Percentiles rank a stretch among this genome's conserved stretches.
Evolutionary conservation across 78 protist species (phyloP).

Genomic region (Capsaspora owczarzaki): DNA sequence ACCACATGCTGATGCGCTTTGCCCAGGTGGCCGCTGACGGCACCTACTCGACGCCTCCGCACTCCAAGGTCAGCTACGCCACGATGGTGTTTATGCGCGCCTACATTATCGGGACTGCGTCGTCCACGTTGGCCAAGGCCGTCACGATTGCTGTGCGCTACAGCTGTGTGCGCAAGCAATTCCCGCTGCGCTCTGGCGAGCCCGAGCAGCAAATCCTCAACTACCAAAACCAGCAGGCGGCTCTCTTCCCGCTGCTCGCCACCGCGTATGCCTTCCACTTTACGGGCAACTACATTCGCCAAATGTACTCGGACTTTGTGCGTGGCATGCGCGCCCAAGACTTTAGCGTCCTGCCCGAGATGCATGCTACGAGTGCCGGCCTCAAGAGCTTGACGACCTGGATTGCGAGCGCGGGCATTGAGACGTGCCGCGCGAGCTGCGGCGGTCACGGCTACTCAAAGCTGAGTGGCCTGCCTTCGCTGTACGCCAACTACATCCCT

Average conservation of each 20-base stretch:
- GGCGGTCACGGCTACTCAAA: constrained; percentile 65
- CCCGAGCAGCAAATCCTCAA: constrained; percentile 33
- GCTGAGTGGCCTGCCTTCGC: background rate
- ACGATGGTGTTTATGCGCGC: constrained; percentile 45
- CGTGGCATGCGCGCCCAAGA: background rate
- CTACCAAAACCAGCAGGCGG: constrained; percentile 33
- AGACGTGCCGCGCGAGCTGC: constrained; percentile 30
- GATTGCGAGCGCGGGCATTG: constrained; percentile 41
- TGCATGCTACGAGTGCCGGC: constrained; percentile 67
- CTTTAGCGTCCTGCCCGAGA: constrained; percentile 33
- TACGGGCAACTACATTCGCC: constrained; percentile 5
- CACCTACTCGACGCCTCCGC: constrained; percentile 48
- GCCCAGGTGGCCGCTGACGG: constrained; percentile 4
- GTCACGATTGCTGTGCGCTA: constrained; percentile 51
- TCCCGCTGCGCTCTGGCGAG: background rate
- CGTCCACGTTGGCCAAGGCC: background rate
- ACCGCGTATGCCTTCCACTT: constrained; percentile 21
- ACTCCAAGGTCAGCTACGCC: constrained; percentile 41
- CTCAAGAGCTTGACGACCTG: constrained; percentile 52
- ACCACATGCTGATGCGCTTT: constrained; percentile 5
- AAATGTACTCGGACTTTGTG: constrained; percentile 10
- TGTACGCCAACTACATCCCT: background rate
- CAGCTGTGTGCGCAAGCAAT: constrained; percentile 40
- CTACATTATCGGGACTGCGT: background rate
- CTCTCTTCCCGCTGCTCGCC: constrained; percentile 33